These are phyloP conservation scores for Fusarium setosum DNA, from an alignment of 2,329 filamentous ascomycete species.

Conservation along the genomic window DNA sequence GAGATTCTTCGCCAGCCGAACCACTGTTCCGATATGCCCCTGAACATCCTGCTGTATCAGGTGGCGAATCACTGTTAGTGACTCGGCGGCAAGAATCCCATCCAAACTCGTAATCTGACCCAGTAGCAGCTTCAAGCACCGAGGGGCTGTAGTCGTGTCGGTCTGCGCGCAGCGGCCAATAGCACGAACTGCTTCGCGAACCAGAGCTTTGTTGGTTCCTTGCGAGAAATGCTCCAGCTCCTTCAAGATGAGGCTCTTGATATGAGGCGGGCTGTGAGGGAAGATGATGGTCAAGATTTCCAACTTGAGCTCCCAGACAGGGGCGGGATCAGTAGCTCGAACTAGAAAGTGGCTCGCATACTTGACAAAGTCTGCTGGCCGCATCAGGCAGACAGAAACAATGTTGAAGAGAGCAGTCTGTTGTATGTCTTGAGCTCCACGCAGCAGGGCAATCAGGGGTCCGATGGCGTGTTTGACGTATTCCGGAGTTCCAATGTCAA, in stretches of 20 bases:
- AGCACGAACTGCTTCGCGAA: slow-evolving; percentile 89
- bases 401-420: slow-evolving; percentile 94
- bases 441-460: slow-evolving; percentile 85
- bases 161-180: slow-evolving; percentile 93
- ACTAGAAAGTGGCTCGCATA: slow-evolving; percentile 93
- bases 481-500: slow-evolving; percentile 82
- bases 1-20: slow-evolving; percentile 89
- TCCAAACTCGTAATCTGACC: slow-evolving; percentile 90
- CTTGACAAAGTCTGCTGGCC: slow-evolving; percentile 84
- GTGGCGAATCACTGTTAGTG: slow-evolving; percentile 93
- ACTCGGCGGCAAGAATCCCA: slow-evolving; percentile 89
- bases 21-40: slow-evolving; percentile 85
- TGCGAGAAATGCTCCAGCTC: slow-evolving; percentile 95
- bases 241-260: slow-evolving; percentile 88
- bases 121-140: slow-evolving; percentile 86
- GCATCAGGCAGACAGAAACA: slow-evolving; percentile 85
- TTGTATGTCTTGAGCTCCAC: slow-evolving; percentile 87
- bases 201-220: slow-evolving; percentile 77
- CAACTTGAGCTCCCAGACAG: slow-evolving; percentile 91
- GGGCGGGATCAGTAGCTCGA: slow-evolving; percentile 79
- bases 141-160: slow-evolving; percentile 74
- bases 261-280: slow-evolving; percentile 78
- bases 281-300: slow-evolving; percentile 93
- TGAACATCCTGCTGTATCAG: slow-evolving; percentile 91
- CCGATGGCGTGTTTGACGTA: slow-evolving; percentile 83